These are phyloP conservation scores for Agaricus sinodeliciosus DNA, from an alignment of 768 basidiomycete species.

Conservation along the genomic window DNA sequence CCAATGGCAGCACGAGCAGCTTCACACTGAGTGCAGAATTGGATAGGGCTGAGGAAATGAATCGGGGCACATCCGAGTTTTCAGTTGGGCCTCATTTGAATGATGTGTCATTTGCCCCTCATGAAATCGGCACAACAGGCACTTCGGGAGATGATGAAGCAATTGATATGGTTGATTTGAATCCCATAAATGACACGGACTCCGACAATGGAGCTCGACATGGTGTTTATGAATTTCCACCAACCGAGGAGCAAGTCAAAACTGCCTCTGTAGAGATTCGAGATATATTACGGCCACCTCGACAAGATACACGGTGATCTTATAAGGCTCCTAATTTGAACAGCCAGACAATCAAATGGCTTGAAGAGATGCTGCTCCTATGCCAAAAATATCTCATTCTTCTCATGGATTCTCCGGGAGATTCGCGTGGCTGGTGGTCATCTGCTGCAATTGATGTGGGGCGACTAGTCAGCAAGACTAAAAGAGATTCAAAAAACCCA, in stretches of 20 bases:
- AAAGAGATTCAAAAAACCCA: neutral
- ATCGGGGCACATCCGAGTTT: too few relatives aligned
- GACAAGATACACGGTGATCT: neutral
- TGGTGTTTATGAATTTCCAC: neutral
- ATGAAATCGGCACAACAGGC: too few relatives aligned
- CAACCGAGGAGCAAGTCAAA: neutral
- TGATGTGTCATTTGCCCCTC: too few relatives aligned
- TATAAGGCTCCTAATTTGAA: neutral
- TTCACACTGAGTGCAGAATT: too few relatives aligned
- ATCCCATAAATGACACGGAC: neutral
- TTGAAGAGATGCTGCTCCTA: neutral
- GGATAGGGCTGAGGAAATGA: too few relatives aligned
- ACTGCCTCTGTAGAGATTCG: neutral
- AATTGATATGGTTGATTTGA: neutral
- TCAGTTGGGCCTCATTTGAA: too few relatives aligned
- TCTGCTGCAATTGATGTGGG: neutral
- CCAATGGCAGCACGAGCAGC: too few relatives aligned
- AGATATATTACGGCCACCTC: neutral
- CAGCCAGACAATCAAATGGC: neutral
- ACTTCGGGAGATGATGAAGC: too few relatives aligned
- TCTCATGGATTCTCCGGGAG: neutral
- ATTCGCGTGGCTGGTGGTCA: neutral
- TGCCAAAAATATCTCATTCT: neutral
- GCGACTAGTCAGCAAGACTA: neutral
- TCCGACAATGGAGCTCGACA: too few relatives aligned